Evolutionary conservation across 2,329 filamentous ascomycete genomes (phyloP).

Genomic region (Aspergillus sp.): DNA sequence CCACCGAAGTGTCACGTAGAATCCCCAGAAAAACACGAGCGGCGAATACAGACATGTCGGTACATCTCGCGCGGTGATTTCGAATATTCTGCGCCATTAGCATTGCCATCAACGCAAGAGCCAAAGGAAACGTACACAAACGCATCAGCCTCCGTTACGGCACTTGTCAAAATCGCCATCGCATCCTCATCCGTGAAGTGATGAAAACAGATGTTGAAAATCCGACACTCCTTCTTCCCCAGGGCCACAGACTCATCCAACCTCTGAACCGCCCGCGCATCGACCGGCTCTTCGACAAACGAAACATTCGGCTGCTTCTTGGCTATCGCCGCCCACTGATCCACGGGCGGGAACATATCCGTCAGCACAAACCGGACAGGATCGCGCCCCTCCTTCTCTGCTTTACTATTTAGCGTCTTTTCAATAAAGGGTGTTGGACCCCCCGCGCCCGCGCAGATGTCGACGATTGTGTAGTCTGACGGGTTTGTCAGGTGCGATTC

Average conservation of each 20-base stretch:
- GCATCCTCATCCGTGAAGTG: slow-evolving; percentile 72
- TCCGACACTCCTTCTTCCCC: slow-evolving; percentile 62
- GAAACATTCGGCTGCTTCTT: slow-evolving; percentile 60
- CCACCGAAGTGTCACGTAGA: slow-evolving; percentile 28
- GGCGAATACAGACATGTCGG: slow-evolving; percentile 18
- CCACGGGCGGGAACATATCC: slow-evolving; percentile 67
- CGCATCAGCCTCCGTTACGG: slow-evolving; percentile 29
- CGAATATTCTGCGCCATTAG: slow-evolving; percentile 19
- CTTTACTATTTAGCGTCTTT: slow-evolving; percentile 57
- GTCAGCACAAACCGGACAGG: slow-evolving; percentile 66
- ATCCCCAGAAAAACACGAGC: slow-evolving; percentile 35
- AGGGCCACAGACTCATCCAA: slow-evolving; percentile 24
- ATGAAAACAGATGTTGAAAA: slow-evolving; percentile 77
- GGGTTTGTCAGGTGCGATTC: slow-evolving; percentile 42
- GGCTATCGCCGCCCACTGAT: slow-evolving; percentile 61
- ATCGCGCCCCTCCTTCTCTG: slow-evolving; percentile 24
- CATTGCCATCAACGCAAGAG: too few relatives aligned
- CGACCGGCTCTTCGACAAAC: slow-evolving; percentile 65
- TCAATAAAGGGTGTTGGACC: slow-evolving; percentile 53
- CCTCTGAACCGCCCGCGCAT: slow-evolving; percentile 55
- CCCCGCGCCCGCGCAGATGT: neutral
- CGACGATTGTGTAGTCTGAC: neutral
- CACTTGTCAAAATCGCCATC: slow-evolving; percentile 62
- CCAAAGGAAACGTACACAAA: slow-evolving; percentile 27
- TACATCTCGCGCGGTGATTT: slow-evolving; percentile 16